Conservation (phyloP, 2,329 filamentous ascomycete species). For the Cercospora canescens region DNA sequence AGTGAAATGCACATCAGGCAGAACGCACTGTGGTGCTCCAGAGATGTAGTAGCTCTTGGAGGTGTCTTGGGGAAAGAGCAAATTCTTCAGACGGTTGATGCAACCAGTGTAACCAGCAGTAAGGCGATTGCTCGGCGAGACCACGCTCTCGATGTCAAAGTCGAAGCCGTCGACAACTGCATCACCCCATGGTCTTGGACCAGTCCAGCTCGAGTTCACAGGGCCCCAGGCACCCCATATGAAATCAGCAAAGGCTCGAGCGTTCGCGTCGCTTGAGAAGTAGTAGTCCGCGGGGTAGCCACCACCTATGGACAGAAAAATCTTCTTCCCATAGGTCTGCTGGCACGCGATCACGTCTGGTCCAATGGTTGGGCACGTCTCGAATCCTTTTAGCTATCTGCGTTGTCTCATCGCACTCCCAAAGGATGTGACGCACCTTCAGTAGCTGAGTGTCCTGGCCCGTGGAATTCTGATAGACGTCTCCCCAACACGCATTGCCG, state of each 20-base stretch:
- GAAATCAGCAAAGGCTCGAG: conserved; percentile 44
- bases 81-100: conserved; percentile 48
- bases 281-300: conserved; percentile 43
- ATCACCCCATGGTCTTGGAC: conserved; percentile 48
- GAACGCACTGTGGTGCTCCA: conserved; percentile 49
- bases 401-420: background rate
- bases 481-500: conserved; percentile 32
- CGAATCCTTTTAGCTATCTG: background rate
- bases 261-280: conserved; percentile 43
- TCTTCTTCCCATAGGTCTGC: conserved; percentile 43
- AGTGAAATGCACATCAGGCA: conserved; percentile 48
- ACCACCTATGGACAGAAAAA: conserved; percentile 50
- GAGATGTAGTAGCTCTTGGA: conserved; percentile 50
- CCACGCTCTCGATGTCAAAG: conserved; percentile 50
- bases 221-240: conserved; percentile 50
- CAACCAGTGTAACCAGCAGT: conserved; percentile 43
- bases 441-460: conserved; percentile 9
- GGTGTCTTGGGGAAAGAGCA: conserved; percentile 39
- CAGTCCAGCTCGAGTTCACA: conserved; percentile 28
- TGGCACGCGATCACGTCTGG: conserved; percentile 48
- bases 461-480: conserved; percentile 20
- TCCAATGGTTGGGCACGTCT: conserved; percentile 32
- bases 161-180: conserved; percentile 56
- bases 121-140: conserved; percentile 33
- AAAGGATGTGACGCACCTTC: background rate